A percentile compares a stretch with the other conserved stretches of the same genome.
These are phyloP conservation scores for Mytilinidion resinicola DNA, from an alignment of 495 filamentous ascomycete species.

Conservation along the genomic window DNA sequence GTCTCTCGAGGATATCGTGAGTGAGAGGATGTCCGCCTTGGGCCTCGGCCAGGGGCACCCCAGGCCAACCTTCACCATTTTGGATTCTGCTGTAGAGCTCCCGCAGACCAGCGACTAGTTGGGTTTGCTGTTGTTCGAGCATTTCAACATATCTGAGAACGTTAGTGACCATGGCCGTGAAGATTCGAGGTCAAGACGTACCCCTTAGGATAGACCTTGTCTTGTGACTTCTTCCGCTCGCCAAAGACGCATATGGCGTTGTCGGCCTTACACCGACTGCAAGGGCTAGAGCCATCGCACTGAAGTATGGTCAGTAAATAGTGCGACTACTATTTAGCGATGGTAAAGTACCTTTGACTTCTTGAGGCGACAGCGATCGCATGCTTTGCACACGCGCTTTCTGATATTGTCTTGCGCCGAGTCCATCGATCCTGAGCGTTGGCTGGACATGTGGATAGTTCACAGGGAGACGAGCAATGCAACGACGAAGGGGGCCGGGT, in stretches of 20 bases:
- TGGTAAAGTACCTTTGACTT: slow-evolving; percentile 55
- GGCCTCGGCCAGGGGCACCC: slow-evolving; percentile 46
- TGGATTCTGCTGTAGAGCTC: slow-evolving; percentile 52
- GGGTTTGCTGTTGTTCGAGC: slow-evolving; percentile 63
- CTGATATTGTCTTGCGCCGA: slow-evolving; percentile 31
- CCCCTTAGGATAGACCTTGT: slow-evolving; percentile 43
- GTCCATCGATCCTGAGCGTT: slow-evolving; percentile 24
- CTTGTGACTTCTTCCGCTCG: slow-evolving; percentile 40
- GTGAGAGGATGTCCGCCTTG: slow-evolving; percentile 56
- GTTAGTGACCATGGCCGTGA: background rate
- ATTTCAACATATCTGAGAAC: slow-evolving; percentile 57
- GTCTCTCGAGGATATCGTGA: slow-evolving; percentile 56
- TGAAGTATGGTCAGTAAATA: slow-evolving; percentile 28
- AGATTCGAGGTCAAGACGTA: slow-evolving; percentile 3
- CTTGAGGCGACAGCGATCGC: slow-evolving; percentile 64
- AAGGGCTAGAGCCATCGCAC: slow-evolving; percentile 63
- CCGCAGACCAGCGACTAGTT: slow-evolving; percentile 56
- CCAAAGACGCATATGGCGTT: slow-evolving; percentile 41
- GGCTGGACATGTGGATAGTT: slow-evolving; percentile 13
- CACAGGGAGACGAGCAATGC: background rate
- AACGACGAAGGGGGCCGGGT: background rate
- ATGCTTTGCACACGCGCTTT: slow-evolving; percentile 65
- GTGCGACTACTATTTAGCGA: background rate
- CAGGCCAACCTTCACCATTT: slow-evolving; percentile 50
- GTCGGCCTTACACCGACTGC: slow-evolving; percentile 56